phyloP scores from a whole-genome alignment of 805 yeast genomes.

The Kregervanrija fluxuum region DNA sequence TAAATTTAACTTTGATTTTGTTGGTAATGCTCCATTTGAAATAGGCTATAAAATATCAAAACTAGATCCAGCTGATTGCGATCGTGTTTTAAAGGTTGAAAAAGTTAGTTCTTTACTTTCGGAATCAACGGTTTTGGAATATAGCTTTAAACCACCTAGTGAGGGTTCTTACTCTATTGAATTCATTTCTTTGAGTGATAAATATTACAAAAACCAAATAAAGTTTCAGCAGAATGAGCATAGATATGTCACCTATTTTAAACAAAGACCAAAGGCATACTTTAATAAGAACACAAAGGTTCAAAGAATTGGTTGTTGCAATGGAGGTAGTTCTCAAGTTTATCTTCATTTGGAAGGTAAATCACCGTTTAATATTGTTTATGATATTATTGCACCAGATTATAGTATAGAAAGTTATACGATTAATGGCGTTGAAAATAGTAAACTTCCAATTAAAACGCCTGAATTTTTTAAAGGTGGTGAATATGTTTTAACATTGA shows the following conservation, averaged over 20 bases:
- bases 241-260: slow-evolving; percentile 63
- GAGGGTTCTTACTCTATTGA: slow-evolving; percentile 80
- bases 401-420: slow-evolving; percentile 35
- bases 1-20: slow-evolving; percentile 57
- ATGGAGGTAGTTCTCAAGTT: slow-evolving; percentile 31
- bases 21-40: slow-evolving; percentile 79
- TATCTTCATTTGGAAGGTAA: slow-evolving; percentile 68
- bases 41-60: slow-evolving; percentile 57
- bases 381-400: slow-evolving; percentile 57
- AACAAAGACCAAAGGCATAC: slow-evolving; percentile 56
- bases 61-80: slow-evolving; percentile 31
- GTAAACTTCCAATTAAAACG: slow-evolving; percentile 38
- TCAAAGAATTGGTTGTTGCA: slow-evolving; percentile 21
- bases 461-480: slow-evolving; percentile 63
- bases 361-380: slow-evolving; percentile 66
- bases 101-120: slow-evolving; percentile 27
- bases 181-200: slow-evolving; percentile 59
- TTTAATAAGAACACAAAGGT: slow-evolving; percentile 21
- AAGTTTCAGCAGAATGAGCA: slow-evolving; percentile 32
- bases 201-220: slow-evolving; percentile 38
- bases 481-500: slow-evolving; percentile 54
- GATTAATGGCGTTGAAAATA: slow-evolving; percentile 32
- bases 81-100: slow-evolving; percentile 16
- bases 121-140: slow-evolving; percentile 28
- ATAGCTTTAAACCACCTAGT: slow-evolving; percentile 64